Evolutionary conservation across 345 rosid genomes (phyloP), one percentile per base, ranked within the genome.

Genomic region (Populus pruinosa): DNA sequence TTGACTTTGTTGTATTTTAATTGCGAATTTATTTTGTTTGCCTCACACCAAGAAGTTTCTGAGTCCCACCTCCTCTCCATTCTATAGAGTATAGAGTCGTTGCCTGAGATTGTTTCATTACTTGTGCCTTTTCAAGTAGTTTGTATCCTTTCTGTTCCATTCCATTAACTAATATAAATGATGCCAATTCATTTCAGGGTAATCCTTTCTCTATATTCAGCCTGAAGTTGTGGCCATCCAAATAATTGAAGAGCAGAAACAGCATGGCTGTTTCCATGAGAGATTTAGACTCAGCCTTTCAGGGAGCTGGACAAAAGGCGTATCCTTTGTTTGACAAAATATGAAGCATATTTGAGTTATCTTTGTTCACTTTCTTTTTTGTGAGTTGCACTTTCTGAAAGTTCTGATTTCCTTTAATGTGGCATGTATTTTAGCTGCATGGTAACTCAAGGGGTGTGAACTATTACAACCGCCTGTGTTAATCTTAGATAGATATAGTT

Each of bases 271-370:
- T 96, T 85, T 96, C 99, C 72, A 91, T 94, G 98, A 92, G 93
- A 86, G 97, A 96, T 84, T 88, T 96, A 81, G 99, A 96, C 90
- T 85, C 97, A 79, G 97, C 92, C 81, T 96, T 96, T 84, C 98
- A 92, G 83, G 98, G 97, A 80, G 97, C 96, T 79, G 99, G 99
- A 78, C 97, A 90, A 79, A 94, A 90, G 82, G 90, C 92, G 99
- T 96, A 96, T 94, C 98, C 98, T 94, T 89, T 55, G 56, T 3
- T 25, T 83, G 27, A 50, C n/a, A 39, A 53, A 76, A 63, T 61
- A 50, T 74, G 61, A 62, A 70, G 53, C 65, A 39, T 79, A 39
- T 78, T 82, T 64, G 41, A 44, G 31, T 63, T 61, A 6, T 61
- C 4, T 18, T 29, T 69, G 35, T 61, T 77, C 31, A 11, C 23